These are phyloP conservation scores for Eucalyptus paniculata DNA, from an alignment of 345 rosid species.

Conservation along the genomic window DNA sequence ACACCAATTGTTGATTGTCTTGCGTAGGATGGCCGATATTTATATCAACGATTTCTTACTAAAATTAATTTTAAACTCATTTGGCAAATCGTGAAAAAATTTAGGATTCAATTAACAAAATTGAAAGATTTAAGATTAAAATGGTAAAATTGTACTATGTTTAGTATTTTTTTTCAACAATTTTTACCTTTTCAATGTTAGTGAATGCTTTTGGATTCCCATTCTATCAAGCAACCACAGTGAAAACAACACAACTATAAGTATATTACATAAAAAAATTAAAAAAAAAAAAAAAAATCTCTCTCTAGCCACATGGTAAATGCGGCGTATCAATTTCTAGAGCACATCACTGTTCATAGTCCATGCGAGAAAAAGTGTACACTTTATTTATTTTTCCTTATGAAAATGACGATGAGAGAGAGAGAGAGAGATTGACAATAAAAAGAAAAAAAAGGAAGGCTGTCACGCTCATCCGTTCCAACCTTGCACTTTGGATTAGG, in stretches of 20 bases:
- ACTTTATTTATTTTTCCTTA: not conserved
- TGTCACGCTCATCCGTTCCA: not conserved
- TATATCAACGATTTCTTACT: fast-evolving
- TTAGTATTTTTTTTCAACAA: too few species aligned
- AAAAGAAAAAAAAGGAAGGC: too few species aligned
- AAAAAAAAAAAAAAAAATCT: not conserved
- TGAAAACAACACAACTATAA: not conserved
- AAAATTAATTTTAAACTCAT: too few species aligned
- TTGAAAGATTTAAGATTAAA: too few species aligned
- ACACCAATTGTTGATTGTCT: fast-evolving
- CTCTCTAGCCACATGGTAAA: not conserved
- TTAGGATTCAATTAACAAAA: fast-evolving
- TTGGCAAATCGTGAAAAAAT: too few species aligned
- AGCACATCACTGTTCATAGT: not conserved
- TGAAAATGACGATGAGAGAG: not conserved
- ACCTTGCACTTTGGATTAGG: not conserved
- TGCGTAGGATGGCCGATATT: fast-evolving
- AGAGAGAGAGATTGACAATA: not conserved
- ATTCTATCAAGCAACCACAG: not conserved
- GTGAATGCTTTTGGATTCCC: not conserved
- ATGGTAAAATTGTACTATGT: too few species aligned
- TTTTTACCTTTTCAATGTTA: not conserved
- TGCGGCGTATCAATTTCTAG: not conserved
- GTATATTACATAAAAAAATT: not conserved
- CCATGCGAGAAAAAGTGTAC: not conserved